Percentiles rank a stretch among this genome's conserved stretches.
Evolutionary conservation across 2,329 filamentous ascomycete genomes (phyloP).

Genomic region (Phoma sp.): DNA sequence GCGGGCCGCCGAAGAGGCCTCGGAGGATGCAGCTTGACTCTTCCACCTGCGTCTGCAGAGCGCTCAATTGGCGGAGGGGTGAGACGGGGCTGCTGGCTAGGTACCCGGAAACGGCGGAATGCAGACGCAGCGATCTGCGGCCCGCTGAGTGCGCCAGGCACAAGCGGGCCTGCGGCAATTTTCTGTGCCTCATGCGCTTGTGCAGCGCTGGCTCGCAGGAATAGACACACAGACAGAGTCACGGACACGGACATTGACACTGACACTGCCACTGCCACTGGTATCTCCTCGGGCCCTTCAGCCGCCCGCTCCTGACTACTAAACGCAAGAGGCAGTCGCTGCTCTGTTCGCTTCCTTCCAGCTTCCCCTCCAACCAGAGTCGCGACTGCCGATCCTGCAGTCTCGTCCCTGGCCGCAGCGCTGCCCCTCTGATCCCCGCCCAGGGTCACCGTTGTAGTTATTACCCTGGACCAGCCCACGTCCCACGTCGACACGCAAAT

Average conservation of each 20-base stretch:
- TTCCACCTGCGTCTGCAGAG: not conserved
- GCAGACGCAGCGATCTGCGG: conserved; percentile 18
- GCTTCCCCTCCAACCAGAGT: not conserved
- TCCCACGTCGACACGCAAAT: conserved; percentile 9
- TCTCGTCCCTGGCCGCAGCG: conserved; percentile 7
- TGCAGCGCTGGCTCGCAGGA: not conserved
- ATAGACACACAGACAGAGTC: not conserved
- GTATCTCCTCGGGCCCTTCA: not conserved
- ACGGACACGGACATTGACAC: too few species aligned
- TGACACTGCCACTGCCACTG: not conserved
- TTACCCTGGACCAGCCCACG: conserved; percentile 9
- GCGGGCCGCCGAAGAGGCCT: conserved; percentile 3
- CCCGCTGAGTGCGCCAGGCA: conserved; percentile 14
- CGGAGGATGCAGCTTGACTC: not conserved
- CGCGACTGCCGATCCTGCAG: conserved; percentile 12
- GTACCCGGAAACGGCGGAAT: conserved; percentile 14
- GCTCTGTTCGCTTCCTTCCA: conserved; percentile 3
- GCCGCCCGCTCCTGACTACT: not conserved
- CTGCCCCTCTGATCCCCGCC: conserved; percentile 15
- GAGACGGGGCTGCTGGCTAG: conserved; percentile 5
- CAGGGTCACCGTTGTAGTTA: conserved; percentile 8
- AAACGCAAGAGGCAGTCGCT: conserved; percentile 11
- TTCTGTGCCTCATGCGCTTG: conserved; percentile 10
- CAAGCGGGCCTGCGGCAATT: conserved; percentile 15
- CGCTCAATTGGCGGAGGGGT: conserved; percentile 3